Conservation (phyloP, 2,329 filamentous ascomycete species). For the Monilinia aucupariae region DNA sequence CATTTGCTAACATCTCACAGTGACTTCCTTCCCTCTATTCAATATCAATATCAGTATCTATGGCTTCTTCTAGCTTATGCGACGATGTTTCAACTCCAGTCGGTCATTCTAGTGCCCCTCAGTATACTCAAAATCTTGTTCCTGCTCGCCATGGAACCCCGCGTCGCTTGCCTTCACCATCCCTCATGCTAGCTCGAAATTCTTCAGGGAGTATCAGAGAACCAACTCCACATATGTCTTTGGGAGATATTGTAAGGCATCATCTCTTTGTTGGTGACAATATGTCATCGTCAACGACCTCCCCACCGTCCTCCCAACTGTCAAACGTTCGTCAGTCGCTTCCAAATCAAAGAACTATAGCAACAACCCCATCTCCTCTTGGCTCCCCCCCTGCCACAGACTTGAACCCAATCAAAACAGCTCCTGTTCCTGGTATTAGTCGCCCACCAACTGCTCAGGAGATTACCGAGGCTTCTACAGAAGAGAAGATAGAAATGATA, state of each 20-base stretch:
- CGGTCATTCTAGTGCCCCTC: conserved; percentile 26
- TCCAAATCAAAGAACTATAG: conserved; percentile 17
- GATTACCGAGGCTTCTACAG: conserved; percentile 48
- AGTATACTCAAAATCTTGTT: conserved; percentile 21
- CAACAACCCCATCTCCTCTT: conserved; percentile 23
- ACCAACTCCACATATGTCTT: background rate
- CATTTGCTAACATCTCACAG: background rate
- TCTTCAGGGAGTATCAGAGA: background rate
- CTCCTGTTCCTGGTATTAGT: conserved; percentile 9
- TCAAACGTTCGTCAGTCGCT: conserved; percentile 29
- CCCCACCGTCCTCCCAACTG: conserved; percentile 55
- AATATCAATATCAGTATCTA: conserved; percentile 3
- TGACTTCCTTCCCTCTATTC: background rate
- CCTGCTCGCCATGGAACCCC: conserved; percentile 22
- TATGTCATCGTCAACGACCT: conserved; percentile 14
- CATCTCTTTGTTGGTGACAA: background rate
- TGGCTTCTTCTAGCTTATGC: conserved; percentile 30
- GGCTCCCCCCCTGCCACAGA: conserved; percentile 33
- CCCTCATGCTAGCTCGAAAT: conserved; percentile 17
- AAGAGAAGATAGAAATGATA: conserved; percentile 54
- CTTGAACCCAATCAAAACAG: conserved; percentile 25
- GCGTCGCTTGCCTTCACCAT: conserved; percentile 20
- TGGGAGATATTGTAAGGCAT: background rate
- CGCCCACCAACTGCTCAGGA: conserved; percentile 42
- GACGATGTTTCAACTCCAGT: conserved; percentile 25